Evolutionary conservation across 2,329 filamentous ascomycete genomes (phyloP), one percentile per base, ranked within the genome.

Genomic region (Colletotrichum abscissum): DNA sequence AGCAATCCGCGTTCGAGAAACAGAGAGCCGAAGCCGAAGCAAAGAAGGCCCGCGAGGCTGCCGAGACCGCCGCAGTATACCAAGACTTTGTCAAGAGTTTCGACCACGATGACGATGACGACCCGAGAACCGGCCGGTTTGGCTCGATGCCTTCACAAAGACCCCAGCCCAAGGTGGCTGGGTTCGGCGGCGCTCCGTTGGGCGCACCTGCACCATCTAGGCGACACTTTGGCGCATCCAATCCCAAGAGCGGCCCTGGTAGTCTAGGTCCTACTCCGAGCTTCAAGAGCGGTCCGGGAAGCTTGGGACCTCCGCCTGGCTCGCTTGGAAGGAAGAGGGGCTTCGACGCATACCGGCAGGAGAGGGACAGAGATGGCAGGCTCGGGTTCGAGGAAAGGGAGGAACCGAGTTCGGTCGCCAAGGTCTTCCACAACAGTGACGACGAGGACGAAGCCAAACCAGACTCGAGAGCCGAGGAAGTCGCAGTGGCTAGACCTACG

Each of bases 1-100:
- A 95, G 83, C 94, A 97, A 80, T 97, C 95, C 24, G 88, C 93
- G 30, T 98, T 97, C 81, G 95, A 98, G 84, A 92, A 92, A 78
- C 94, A 97, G 81, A 95, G 94, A 82, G 94, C 94, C 73, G 95
- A 97, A 81, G 94, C 94, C 69, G 95, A 97, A 86, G 95, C 94
- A 28, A 98, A 98, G 84, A 92, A 94, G 72, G 89, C 90, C 77
- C 90, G 94, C 76, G 95, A 97, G 82, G 93, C 93, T 78, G 94
- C 93, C 76, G 95, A 98, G 84, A 97, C 94, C 7, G 94, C 93
- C 26, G 95, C 94, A 28, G 94, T 95, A 1, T 94, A 95, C 81
- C 91, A 95, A 77, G 94, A 96, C 76, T 98, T 98, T 77, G 91
- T 97, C 69, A 96, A 96, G 82, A 95, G 89, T 68, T 94, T 94